phyloP scores from a whole-genome alignment of 129 eudicot genomes.

The Saussurea involucrata region DNA sequence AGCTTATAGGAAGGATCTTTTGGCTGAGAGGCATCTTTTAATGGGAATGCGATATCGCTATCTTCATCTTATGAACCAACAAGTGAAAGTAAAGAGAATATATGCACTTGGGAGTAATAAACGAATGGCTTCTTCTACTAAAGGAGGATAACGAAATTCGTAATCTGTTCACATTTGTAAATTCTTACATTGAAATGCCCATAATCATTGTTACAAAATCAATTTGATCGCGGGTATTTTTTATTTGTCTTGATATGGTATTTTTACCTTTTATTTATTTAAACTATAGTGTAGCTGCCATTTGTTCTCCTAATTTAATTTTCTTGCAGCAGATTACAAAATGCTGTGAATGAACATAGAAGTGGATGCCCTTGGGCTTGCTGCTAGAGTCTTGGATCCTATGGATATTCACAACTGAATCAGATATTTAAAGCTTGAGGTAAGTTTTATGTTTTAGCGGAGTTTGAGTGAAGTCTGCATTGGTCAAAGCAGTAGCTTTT shows the following conservation, averaged over 20 bases:
- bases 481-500: neutral
- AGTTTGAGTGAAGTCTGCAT: neutral
- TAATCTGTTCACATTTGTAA: no score
- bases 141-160: neutral
- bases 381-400: neutral
- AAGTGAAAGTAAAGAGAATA: constrained; percentile 39
- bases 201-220: neutral
- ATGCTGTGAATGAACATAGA: neutral
- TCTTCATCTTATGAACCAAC: constrained; percentile 74
- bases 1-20: constrained; percentile 57
- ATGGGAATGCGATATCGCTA: constrained; percentile 75
- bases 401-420: neutral
- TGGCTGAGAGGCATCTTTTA: constrained; percentile 62
- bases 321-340: constrained; percentile 8
- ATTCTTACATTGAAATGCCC: neutral
- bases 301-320: neutral
- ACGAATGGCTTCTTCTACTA: constrained; percentile 4
- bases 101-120: constrained; percentile 16
- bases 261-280: no score
- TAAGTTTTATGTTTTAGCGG: neutral
- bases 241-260: no score
- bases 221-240: no score
- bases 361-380: neutral
- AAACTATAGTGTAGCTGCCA: neutral
- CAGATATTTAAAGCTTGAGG: neutral